These are phyloP conservation scores for Xylona heveae DNA, from an alignment of 495 filamentous ascomycete species.

Conservation along the genomic window DNA sequence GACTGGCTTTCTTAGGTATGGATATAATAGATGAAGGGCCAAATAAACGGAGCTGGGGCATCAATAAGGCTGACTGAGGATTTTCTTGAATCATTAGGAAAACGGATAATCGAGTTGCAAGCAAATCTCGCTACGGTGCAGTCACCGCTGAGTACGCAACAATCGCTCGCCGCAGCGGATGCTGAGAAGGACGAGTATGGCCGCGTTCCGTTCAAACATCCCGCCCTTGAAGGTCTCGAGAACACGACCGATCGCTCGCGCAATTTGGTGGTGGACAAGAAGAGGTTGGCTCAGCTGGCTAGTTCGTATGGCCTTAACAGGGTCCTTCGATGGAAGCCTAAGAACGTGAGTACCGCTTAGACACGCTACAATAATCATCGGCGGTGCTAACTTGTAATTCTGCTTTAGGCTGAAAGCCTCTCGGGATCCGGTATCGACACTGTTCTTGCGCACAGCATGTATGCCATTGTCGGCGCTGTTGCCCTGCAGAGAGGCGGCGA, in stretches of 20 bases:
- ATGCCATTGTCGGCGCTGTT: slow-evolving; percentile 72
- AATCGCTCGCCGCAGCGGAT: slow-evolving; percentile 4
- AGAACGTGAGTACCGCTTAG: slow-evolving; percentile 33
- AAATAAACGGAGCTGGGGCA: too few relatives aligned
- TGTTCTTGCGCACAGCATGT: slow-evolving; percentile 55
- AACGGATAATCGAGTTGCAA: slow-evolving; percentile 62
- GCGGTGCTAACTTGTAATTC: slow-evolving; percentile 2
- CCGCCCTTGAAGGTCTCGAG: slow-evolving; percentile 47
- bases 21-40: too few relatives aligned
- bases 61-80: slow-evolving; percentile 1
- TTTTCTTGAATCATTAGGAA: slow-evolving; percentile 28
- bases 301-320: slow-evolving; percentile 41
- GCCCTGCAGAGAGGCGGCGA: slow-evolving; percentile 68
- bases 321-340: slow-evolving; percentile 76
- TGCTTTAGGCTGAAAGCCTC: slow-evolving; percentile 44
- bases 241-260: slow-evolving; percentile 37
- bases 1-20: slow-evolving; percentile 76
- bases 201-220: slow-evolving; percentile 49
- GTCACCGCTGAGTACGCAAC: slow-evolving; percentile 13
- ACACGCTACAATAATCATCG: background rate
- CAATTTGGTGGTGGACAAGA: slow-evolving; percentile 30
- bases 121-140: slow-evolving; percentile 49
- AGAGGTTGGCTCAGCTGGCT: slow-evolving; percentile 43
- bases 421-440: slow-evolving; percentile 44
- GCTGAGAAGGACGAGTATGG: slow-evolving; percentile 19